Evolutionary conservation across 2,329 filamentous ascomycete species (phyloP), one percentile per base, ranked within the genome.

Genomic region (Colletotrichum sublineola): DNA sequence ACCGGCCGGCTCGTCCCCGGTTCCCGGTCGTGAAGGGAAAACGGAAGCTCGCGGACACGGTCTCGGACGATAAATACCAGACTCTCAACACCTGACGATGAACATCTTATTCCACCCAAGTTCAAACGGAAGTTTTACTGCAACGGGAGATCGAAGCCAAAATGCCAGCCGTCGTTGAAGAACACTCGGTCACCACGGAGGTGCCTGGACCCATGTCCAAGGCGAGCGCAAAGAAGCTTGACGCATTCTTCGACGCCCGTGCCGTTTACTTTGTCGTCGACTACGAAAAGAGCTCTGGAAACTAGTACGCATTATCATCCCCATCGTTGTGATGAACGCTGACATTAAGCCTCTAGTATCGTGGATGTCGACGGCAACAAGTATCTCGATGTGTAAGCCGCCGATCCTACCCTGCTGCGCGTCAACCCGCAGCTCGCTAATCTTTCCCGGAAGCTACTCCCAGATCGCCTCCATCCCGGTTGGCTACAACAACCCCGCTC

Each of bases 381-480:
- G 48, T 83, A 83, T 73, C 81, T 86, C 62, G 85, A 87, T 80
- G 85, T 86, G 82, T 85, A 82, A 64, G 82, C 65, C 38, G 69
- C 64, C 57, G 69, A 60, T 58, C 69, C 55, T 36, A 12, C 24
- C 52, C 65, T n/a, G 65, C 58, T 36, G 31, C 31, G 20, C 20
- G 53, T 62, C 24, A 18, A n/a, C 46, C 42, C 44, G n/a, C 68
- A 73, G 60, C 61, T 56, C 64, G 63, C 61, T 62, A 56, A 60
- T 63, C 56, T 63, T 12, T 2, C 62, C 24, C 48, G 40, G 38
- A 74, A 90, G 88, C 68, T 94, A 94, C 81, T 91, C 93, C 63
- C 93, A 95, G 82, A 95, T 96, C 79, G 93, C 93, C 71, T 95
- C 93, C 33, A 95, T 96, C 76, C 92, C 93, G 12, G 90, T 96